Evolutionary conservation across 108 stramenopile genomes (phyloP).

Genomic region (Nannochloropsis oceanica): DNA sequence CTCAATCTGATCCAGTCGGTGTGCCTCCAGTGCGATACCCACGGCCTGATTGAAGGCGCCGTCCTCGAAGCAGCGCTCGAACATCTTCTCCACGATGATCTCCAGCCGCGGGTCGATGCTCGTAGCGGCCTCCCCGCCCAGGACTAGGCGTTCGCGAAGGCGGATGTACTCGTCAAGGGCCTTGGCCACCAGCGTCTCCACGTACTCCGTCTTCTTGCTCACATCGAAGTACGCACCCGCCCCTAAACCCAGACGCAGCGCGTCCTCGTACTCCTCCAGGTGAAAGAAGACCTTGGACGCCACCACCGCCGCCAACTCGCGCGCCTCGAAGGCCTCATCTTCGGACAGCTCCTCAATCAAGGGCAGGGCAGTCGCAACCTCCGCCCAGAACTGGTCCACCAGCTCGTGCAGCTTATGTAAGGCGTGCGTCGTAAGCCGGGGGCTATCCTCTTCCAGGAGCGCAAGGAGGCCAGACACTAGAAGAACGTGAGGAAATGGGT

Average conservation of each 20-base stretch:
- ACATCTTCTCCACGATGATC: constrained; percentile 70
- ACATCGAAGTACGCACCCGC: constrained; percentile 44
- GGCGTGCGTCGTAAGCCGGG: constrained; percentile 29
- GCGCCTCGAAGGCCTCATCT: constrained; percentile 40
- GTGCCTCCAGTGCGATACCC: constrained; percentile 87
- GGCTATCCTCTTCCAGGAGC: constrained; percentile 39
- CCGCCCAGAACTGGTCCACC: constrained; percentile 46
- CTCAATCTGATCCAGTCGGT: constrained; percentile 50
- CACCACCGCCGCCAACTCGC: constrained; percentile 70
- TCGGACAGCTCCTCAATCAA: constrained; percentile 46
- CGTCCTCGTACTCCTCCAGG: constrained; percentile 87
- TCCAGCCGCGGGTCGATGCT: constrained; percentile 64
- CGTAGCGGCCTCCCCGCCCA: neutral
- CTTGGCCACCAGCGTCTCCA: constrained; percentile 39
- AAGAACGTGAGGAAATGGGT: neutral
- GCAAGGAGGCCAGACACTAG: constrained; percentile 33
- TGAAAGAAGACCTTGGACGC: constrained; percentile 90
- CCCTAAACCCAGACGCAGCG: constrained; percentile 58
- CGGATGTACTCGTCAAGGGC: constrained; percentile 63
- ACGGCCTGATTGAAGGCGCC: constrained; percentile 72
- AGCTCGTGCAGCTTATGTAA: constrained; percentile 35
- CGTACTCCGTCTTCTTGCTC: constrained; percentile 35
- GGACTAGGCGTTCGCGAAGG: constrained; percentile 1
- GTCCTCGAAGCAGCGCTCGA: constrained; percentile 70
- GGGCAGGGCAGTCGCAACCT: constrained; percentile 38